Conservation (phyloP, 1,139 yeast species). For the Debaryomyces sp. region DNA sequence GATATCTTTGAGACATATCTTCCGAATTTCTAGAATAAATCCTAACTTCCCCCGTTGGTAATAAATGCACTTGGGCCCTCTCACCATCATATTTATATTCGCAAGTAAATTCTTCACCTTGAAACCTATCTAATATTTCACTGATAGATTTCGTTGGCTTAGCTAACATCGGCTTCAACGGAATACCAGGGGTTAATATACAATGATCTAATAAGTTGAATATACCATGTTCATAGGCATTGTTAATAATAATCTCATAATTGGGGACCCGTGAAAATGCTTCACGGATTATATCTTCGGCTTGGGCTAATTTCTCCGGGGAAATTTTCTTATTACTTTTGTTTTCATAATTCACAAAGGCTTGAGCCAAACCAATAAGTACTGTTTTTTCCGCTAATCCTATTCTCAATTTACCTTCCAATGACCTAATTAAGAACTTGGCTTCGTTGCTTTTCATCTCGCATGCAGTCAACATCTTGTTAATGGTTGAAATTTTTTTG, state of each 20-base stretch:
- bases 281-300: conserved; percentile 80
- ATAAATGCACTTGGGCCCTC: conserved; percentile 89
- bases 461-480: conserved; percentile 83
- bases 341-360: conserved; percentile 65
- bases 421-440: conserved; percentile 81
- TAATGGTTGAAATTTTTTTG: conserved; percentile 74
- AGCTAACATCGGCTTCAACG: conserved; percentile 97
- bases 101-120: conserved; percentile 84
- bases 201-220: conserved; percentile 66
- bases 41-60: conserved; percentile 66
- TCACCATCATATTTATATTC: conserved; percentile 98
- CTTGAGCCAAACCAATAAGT: conserved; percentile 79
- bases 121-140: conserved; percentile 87
- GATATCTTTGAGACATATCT: conserved; percentile 95
- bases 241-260: conserved; percentile 72
- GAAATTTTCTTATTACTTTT: conserved; percentile 24
- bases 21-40: conserved; percentile 94
- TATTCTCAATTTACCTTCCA: conserved; percentile 91
- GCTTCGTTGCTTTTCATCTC: conserved; percentile 75
- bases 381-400: conserved; percentile 95
- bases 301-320: conserved; percentile 51
- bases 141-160: conserved; percentile 93
- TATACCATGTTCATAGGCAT: conserved; percentile 70
- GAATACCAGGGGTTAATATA: conserved; percentile 86
- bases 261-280: conserved; percentile 91